Conservation (phyloP, 2,329 filamentous ascomycete species). For the Pseudopithomyces maydicus region DNA sequence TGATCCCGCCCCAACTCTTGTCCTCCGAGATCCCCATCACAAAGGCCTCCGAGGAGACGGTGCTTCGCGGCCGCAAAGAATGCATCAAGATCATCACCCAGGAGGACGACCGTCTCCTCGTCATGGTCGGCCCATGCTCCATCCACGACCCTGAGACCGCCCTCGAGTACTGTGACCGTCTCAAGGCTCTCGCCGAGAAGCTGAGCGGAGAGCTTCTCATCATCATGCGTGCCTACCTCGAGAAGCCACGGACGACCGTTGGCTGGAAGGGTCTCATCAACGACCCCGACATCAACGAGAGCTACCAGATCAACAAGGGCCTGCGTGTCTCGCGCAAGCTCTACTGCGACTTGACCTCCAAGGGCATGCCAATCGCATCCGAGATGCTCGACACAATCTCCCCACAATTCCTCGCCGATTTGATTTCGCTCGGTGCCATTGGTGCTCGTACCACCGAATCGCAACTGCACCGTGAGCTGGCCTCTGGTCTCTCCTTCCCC, state of each 20-base stretch:
- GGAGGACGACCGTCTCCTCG: conserved; percentile 83
- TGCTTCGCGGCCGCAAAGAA: conserved; percentile 72
- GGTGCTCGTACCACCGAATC: conserved; percentile 96
- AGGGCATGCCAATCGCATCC: conserved; percentile 91
- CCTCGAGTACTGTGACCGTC: conserved; percentile 81
- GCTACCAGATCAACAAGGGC: conserved; percentile 99
- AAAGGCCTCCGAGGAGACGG: conserved; percentile 66
- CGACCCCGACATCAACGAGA: conserved; percentile 96
- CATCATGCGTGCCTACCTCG: conserved; percentile 98
- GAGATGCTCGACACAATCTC: conserved; percentile 99
- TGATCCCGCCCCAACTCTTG: conserved; percentile 87
- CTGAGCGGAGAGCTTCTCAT: conserved; percentile 84
- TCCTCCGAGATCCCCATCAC: conserved; percentile 79
- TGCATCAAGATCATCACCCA: conserved; percentile 78
- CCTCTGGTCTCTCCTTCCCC: conserved; percentile 92
- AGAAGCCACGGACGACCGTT: conserved; percentile 97
- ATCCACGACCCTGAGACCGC: conserved; percentile 92
- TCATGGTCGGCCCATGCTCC: conserved; percentile 94
- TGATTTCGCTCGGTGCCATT: conserved; percentile 94
- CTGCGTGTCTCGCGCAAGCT: conserved; percentile 89
- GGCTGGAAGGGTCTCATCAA: conserved; percentile 99
- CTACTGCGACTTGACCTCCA: conserved; percentile 85
- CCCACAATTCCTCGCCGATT: conserved; percentile 94
- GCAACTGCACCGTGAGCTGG: conserved; percentile 94
- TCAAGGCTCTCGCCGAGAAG: conserved; percentile 78